These are phyloP conservation scores for Pyricularia grisea DNA, from an alignment of 2,329 filamentous ascomycete genomes.

Conservation along the genomic window DNA sequence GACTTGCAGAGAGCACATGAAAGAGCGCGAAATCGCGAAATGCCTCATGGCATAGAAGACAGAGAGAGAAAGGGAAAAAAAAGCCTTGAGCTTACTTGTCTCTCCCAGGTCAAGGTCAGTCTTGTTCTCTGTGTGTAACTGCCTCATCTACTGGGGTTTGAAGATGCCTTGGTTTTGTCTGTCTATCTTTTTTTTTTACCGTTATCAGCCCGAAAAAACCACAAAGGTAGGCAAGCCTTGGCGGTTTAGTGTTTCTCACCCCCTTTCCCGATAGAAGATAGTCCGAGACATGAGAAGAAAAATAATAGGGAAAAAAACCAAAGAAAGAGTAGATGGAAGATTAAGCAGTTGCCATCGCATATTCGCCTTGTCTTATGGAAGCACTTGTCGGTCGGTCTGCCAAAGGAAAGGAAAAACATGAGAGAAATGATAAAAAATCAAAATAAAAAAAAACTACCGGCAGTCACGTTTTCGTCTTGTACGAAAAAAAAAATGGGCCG, in stretches of 20 bases:
- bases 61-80: neutral
- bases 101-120: neutral
- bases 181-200: neutral
- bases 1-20: neutral
- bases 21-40: neutral
- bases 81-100: neutral
- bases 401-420: neutral
- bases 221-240: neutral
- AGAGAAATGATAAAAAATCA: neutral
- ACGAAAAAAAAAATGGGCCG: neutral
- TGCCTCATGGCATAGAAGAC: neutral
- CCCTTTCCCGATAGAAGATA: neutral
- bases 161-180: neutral
- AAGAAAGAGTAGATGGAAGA: neutral
- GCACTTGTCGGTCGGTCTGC: neutral
- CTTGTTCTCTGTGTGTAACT: neutral
- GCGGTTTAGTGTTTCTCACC: neutral
- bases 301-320: neutral
- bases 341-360: neutral
- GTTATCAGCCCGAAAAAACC: neutral
- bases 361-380: neutral
- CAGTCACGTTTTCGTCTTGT: neutral
- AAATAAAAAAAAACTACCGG: neutral
- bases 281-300: neutral
- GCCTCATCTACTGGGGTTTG: neutral